These are phyloP conservation scores for Avena eriantha DNA, from an alignment of 176 grass and related monocot species.

Conservation along the genomic window DNA sequence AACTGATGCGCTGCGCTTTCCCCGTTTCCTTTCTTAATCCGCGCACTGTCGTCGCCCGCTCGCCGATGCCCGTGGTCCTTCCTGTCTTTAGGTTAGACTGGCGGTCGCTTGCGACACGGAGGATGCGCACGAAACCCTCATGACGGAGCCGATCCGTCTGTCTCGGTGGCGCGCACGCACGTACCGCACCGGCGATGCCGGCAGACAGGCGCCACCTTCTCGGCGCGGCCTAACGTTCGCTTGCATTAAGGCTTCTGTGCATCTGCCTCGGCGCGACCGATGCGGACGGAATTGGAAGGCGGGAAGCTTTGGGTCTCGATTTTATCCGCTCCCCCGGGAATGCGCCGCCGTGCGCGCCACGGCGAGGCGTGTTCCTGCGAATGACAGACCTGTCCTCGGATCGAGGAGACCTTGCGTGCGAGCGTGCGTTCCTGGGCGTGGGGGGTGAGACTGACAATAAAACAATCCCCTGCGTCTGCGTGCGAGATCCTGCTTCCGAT, in stretches of 20 bases:
- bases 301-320: background rate
- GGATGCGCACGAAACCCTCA: background rate
- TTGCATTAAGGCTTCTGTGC: conserved; percentile 32
- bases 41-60: conserved; percentile 36
- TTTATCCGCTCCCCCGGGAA: background rate
- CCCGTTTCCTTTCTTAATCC: conserved; percentile 42
- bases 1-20: conserved; percentile 39
- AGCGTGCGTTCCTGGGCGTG: background rate
- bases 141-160: no score
- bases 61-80: conserved; percentile 58
- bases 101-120: conserved; percentile 31
- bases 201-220: conserved; percentile 18
- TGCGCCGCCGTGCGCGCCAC: conserved; percentile 29
- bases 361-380: background rate
- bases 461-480: background rate
- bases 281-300: conserved; percentile 1
- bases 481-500: conserved; percentile 25
- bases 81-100: background rate
- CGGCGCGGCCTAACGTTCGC: background rate
- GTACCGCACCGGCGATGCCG: conserved; percentile 22
- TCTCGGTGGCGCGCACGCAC: conserved; percentile 26
- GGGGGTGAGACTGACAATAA: background rate
- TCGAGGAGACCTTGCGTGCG: conserved; percentile 25
- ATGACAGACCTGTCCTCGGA: conserved; percentile 22
- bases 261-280: background rate